A percentile compares a stretch with the other conserved stretches of the same genome.
Conservation (phyloP, 2,329 filamentous ascomycete species). For the Monosporascus cannonballus region DNA sequence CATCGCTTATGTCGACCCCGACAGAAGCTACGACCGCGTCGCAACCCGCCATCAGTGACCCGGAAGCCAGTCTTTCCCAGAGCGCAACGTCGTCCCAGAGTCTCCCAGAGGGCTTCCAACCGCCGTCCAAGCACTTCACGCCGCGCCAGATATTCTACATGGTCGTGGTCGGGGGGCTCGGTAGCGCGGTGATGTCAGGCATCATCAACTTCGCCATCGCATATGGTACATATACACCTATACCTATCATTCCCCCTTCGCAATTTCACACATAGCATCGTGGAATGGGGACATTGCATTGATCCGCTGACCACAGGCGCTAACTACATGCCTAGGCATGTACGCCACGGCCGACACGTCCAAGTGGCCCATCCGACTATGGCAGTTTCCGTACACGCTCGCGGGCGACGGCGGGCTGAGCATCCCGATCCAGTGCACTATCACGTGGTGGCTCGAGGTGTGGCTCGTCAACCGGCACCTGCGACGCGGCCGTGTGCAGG, state of each 20-base stretch:
- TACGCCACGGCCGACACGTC: conserved; percentile 34
- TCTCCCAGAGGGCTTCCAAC: not conserved
- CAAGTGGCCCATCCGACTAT: conserved; percentile 38
- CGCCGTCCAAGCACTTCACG: conserved; percentile 34
- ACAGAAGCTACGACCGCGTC: not conserved
- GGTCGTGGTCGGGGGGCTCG: conserved; percentile 40
- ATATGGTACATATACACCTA: conserved; percentile 32
- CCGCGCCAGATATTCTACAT: conserved; percentile 43
- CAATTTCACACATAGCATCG: not conserved
- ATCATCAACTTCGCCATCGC: conserved; percentile 47
- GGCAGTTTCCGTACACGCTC: conserved; percentile 44
- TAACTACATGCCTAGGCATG: conserved; percentile 32
- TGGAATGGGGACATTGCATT: too few relatives aligned
- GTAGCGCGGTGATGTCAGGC: conserved; percentile 40
- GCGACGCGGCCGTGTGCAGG: conserved; percentile 35
- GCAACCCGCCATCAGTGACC: not conserved
- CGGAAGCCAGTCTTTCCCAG: not conserved
- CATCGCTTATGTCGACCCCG: not conserved
- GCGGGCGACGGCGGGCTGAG: conserved; percentile 45
- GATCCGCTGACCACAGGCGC: not conserved
- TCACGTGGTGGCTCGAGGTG: conserved; percentile 46
- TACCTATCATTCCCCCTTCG: conserved; percentile 2
- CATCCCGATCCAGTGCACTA: conserved; percentile 42
- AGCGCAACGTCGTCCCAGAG: not conserved
- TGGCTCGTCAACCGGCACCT: conserved; percentile 43